phyloP scores from a whole-genome alignment of 2,329 filamentous ascomycete species.

The Fusarium begoniae region DNA sequence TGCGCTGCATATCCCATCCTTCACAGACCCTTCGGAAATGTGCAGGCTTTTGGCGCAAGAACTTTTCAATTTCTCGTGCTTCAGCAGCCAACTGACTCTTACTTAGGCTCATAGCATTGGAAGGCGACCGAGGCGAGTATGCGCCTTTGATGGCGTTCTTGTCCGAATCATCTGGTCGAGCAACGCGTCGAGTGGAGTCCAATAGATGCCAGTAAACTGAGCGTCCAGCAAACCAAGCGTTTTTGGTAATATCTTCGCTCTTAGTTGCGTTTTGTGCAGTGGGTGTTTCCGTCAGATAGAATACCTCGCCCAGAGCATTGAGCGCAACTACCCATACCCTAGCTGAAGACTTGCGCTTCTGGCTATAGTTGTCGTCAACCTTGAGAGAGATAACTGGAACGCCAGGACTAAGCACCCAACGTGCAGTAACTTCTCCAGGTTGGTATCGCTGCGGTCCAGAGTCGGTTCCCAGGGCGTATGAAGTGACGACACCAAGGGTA shows the following conservation, averaged over 20 bases:
- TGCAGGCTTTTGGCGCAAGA: constrained; percentile 74
- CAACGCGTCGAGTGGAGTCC: constrained; percentile 77
- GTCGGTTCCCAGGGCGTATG: constrained; percentile 77
- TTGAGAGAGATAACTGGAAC: constrained; percentile 88
- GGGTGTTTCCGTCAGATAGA: constrained; percentile 80
- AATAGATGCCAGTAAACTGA: constrained; percentile 83
- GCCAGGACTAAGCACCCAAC: constrained; percentile 90
- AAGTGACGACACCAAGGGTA: constrained; percentile 81
- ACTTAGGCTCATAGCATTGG: constrained; percentile 75
- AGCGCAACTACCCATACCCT: constrained; percentile 92
- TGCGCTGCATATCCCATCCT: constrained; percentile 92
- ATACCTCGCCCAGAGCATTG: constrained; percentile 93
- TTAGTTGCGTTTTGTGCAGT: constrained; percentile 59
- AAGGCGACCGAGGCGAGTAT: constrained; percentile 84
- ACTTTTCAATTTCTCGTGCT: constrained; percentile 82
- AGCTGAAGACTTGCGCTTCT: constrained; percentile 72
- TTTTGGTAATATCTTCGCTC: constrained; percentile 66
- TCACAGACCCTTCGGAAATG: constrained; percentile 82
- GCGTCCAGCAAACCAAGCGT: constrained; percentile 84
- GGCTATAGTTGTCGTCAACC: constrained; percentile 83
- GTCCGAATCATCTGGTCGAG: constrained; percentile 77
- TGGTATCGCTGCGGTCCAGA: constrained; percentile 68
- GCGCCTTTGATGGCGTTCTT: constrained; percentile 73
- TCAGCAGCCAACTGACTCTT: constrained; percentile 78
- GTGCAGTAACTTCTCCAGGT: constrained; percentile 82